Conservation (phyloP, 805 yeast species). For the Kodamaea laetipori region DNA sequence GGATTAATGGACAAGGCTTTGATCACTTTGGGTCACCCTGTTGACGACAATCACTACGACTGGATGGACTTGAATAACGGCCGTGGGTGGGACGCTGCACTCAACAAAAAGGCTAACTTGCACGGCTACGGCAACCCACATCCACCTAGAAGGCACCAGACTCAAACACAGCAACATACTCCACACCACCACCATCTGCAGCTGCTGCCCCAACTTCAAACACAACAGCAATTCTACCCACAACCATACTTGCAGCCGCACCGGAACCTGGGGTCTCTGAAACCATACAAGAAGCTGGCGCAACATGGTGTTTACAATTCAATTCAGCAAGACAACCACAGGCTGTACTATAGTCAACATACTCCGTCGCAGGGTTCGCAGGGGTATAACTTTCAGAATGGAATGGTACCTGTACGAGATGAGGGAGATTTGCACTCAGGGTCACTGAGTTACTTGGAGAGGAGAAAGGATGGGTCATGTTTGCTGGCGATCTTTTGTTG, state of each 20-base stretch:
- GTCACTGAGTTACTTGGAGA: conserved; percentile 33
- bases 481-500: conserved; percentile 10
- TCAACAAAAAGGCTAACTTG: conserved; percentile 87
- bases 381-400: conserved; percentile 29
- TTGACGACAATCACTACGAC: conserved; percentile 82
- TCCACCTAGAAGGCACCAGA: conserved; percentile 49
- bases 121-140: conserved; percentile 97
- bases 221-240: conserved; percentile 3
- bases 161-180: background rate
- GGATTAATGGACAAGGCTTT: conserved; percentile 77
- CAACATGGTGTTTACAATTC: conserved; percentile 21
- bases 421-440: conserved; percentile 44
- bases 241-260: conserved; percentile 5
- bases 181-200: conserved; percentile 33
- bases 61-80: conserved; percentile 98
- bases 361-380: conserved; percentile 15
- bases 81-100: conserved; percentile 90
- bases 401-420: conserved; percentile 35
- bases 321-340: conserved; percentile 19
- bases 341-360: conserved; percentile 3
- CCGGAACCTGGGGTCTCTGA: conserved; percentile 10
- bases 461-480: conserved; percentile 15
- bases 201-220: conserved; percentile 18
- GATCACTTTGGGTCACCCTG: conserved; percentile 61
- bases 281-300: conserved; percentile 16